Evolutionary conservation across 805 yeast genomes (phyloP).

Genomic region (Barnettozyma pratensis): DNA sequence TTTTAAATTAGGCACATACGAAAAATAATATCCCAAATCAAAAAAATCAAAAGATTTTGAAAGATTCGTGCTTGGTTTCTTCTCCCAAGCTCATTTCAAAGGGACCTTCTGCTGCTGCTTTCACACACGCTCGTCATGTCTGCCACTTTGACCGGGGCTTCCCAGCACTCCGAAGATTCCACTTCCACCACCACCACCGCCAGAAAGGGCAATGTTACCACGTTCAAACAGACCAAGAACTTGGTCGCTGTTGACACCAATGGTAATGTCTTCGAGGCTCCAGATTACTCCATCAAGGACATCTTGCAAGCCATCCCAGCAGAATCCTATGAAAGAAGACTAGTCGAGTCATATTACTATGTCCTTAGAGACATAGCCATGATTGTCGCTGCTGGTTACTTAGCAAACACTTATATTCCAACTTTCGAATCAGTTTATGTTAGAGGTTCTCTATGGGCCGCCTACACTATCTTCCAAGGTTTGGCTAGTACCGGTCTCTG

Average conservation of each 20-base stretch:
- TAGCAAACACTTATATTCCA: conserved; percentile 53
- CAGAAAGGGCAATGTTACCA: conserved; percentile 12
- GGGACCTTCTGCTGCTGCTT: too few relatives aligned
- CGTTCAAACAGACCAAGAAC: conserved; percentile 10
- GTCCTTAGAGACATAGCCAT: conserved; percentile 61
- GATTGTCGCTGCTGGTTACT: conserved; percentile 43
- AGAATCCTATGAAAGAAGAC: conserved; percentile 65
- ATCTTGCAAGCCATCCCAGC: conserved; percentile 67
- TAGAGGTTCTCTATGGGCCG: conserved; percentile 56
- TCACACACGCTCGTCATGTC: conserved; percentile 1
- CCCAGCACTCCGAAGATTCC: conserved; percentile 2
- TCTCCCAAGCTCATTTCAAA: too few relatives aligned
- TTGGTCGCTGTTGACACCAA: conserved; percentile 32
- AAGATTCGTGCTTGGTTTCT: too few relatives aligned
- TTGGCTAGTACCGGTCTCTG: conserved; percentile 73
- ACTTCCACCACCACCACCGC: conserved; percentile 8
- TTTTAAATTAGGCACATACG: too few relatives aligned
- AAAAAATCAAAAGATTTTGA: not conserved
- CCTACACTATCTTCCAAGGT: conserved; percentile 51
- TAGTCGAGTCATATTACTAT: conserved; percentile 50
- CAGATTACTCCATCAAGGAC: conserved; percentile 73
- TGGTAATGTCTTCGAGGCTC: conserved; percentile 67
- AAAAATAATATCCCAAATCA: too few relatives aligned
- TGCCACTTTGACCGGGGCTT: conserved; percentile 12
- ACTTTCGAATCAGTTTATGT: conserved; percentile 35